phyloP scores from a whole-genome alignment of 306 rosid genomes.

The Vigna nakashimae region DNA sequence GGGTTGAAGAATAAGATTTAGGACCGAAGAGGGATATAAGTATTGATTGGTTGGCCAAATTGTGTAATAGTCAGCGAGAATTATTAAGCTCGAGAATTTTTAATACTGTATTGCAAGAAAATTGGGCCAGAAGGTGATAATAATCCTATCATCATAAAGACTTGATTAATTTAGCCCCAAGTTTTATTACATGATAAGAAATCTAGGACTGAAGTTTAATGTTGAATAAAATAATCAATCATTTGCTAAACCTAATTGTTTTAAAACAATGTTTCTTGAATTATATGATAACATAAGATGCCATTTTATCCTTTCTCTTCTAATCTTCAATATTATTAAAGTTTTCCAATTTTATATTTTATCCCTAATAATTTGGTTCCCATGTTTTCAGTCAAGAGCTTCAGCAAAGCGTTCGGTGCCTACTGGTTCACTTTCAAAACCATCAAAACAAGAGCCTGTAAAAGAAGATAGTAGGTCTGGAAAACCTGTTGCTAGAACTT shows the following conservation, averaged over 20 bases:
- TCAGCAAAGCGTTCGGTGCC: conserved; percentile 70
- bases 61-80: background rate
- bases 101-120: background rate
- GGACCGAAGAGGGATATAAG: background rate
- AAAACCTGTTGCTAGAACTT: conserved; percentile 64
- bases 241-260: conserved; percentile 17
- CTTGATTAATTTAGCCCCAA: background rate
- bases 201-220: background rate
- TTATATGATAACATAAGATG: conserved; percentile 1
- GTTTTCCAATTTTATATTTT: background rate
- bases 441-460: conserved; percentile 73
- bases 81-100: background rate
- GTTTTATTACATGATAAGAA: conserved; percentile 23
- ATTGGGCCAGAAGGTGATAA: background rate
- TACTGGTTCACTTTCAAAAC: conserved; percentile 67
- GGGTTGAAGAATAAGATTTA: background rate
- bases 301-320: background rate
- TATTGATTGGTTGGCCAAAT: conserved; percentile 1
- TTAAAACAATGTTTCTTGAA: background rate
- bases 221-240: conserved; percentile 1
- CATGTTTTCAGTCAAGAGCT: conserved; percentile 68
- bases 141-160: background rate
- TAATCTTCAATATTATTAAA: conserved; percentile 11
- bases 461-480: conserved; percentile 89
- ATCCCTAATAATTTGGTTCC: conserved; percentile 38